A percentile compares a stretch with the other conserved stretches of the same genome.
Evolutionary conservation across 176 grass and related monocot genomes (phyloP).

Genomic region (Oryza brachyantha): DNA sequence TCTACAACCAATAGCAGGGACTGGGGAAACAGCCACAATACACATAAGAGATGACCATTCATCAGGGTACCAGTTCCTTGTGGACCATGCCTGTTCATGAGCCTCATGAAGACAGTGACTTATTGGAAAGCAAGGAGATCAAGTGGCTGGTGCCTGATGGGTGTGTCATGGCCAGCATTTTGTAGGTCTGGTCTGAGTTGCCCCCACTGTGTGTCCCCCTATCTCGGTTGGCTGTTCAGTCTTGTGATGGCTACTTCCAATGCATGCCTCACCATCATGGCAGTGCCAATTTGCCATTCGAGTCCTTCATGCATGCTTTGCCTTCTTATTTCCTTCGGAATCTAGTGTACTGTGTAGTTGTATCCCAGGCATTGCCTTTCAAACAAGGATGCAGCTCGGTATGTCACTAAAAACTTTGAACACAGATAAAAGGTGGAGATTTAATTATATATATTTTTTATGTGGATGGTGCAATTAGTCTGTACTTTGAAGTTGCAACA

Average conservation of each 20-base stretch:
- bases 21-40: conserved; percentile 21
- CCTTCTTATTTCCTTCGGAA: conserved; percentile 21
- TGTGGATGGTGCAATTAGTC: conserved; percentile 32
- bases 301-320: not conserved
- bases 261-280: conserved; percentile 22
- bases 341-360: not conserved
- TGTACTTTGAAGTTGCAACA: conserved; percentile 34
- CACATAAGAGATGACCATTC: conserved; percentile 28
- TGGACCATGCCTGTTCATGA: conserved; percentile 41
- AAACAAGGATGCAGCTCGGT: conserved; percentile 10
- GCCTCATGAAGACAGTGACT: conserved; percentile 46
- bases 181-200: conserved; percentile 35
- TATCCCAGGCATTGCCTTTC: conserved; percentile 14
- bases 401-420: conserved; percentile 23
- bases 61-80: conserved; percentile 33
- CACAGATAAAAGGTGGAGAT: not conserved
- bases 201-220: conserved; percentile 10
- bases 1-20: conserved; percentile 22
- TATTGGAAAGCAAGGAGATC: conserved; percentile 47
- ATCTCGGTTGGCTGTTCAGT: conserved; percentile 26
- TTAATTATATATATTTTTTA: conserved; percentile 28
- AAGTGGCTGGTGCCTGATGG: conserved; percentile 38
- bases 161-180: conserved; percentile 50
- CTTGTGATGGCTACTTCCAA: conserved; percentile 20
- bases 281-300: conserved; percentile 19